Conservation (phyloP, 495 filamentous ascomycete species). For the Neohortaea acidophila region DNA sequence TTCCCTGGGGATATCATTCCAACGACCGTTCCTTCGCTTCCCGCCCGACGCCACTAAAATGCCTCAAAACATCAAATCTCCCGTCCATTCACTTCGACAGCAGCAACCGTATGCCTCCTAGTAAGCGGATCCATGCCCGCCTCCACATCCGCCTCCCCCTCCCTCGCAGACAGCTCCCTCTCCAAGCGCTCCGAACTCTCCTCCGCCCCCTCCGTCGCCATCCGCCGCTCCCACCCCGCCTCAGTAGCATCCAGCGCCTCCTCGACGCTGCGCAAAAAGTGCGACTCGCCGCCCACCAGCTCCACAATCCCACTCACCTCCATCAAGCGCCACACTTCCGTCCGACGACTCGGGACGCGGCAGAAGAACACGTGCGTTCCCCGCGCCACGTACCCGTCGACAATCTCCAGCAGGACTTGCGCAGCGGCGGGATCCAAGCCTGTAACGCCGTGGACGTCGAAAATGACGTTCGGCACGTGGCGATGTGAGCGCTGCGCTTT, state of each 20-base stretch:
- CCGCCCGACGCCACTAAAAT: too few species aligned
- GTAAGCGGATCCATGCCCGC: too few species aligned
- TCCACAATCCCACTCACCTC: slow-evolving; percentile 71
- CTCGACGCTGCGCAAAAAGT: slow-evolving; percentile 71
- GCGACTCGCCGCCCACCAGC: slow-evolving; percentile 50
- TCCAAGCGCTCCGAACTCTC: too few species aligned
- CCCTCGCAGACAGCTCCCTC: too few species aligned
- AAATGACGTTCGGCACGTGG: slow-evolving; percentile 79
- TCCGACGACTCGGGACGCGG: slow-evolving; percentile 43
- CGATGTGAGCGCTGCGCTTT: slow-evolving; percentile 47
- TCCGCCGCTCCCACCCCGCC: too few species aligned
- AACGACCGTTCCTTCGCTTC: too few species aligned
- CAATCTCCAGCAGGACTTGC: slow-evolving; percentile 82
- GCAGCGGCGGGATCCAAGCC: slow-evolving; percentile 82
- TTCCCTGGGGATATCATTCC: too few species aligned
- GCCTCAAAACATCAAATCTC: too few species aligned
- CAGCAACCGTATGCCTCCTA: too few species aligned
- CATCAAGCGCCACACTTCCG: slow-evolving; percentile 55
- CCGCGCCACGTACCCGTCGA: slow-evolving; percentile 52
- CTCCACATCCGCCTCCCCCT: too few species aligned
- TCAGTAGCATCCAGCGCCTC: slow-evolving; percentile 72
- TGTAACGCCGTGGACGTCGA: slow-evolving; percentile 92
- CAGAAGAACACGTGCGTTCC: slow-evolving; percentile 82
- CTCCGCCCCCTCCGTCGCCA: too few species aligned
- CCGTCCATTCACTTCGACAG: too few species aligned